phyloP scores from a whole-genome alignment of 805 yeast genomes.

The Kodamaea laetipori region DNA sequence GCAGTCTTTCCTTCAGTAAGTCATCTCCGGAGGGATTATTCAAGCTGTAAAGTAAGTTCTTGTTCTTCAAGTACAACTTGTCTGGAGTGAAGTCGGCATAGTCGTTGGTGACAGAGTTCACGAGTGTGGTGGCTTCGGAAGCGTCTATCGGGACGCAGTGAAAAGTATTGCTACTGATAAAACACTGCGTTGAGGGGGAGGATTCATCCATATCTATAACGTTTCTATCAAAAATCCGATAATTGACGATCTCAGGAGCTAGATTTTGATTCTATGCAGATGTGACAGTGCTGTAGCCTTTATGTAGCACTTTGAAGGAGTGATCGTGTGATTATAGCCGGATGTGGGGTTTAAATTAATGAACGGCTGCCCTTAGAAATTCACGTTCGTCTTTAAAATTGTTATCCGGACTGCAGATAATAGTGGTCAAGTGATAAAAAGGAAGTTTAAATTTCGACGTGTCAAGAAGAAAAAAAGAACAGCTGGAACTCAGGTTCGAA shows the following conservation, averaged over 20 bases:
- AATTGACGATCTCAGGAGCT: background rate
- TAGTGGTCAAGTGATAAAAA: background rate
- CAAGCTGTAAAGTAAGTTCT: constrained; percentile 27
- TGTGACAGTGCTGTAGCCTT: background rate
- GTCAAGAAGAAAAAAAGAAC: constrained; percentile 29
- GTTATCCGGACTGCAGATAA: constrained; percentile 6
- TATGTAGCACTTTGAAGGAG: background rate
- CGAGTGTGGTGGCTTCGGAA: constrained; percentile 8
- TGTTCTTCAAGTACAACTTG: constrained; percentile 20
- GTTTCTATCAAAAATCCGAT: constrained; percentile 1
- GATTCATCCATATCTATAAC: constrained; percentile 2
- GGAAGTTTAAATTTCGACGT: background rate
- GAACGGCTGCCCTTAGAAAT: constrained; percentile 6
- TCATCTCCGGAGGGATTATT: constrained; percentile 31
- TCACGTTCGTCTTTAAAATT: constrained; percentile 8
- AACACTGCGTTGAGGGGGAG: constrained; percentile 26
- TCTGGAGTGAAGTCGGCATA: constrained; percentile 20
- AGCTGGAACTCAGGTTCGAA: constrained; percentile 95
- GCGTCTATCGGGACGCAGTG: constrained; percentile 30
- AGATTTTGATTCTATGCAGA: background rate
- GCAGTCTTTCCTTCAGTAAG: constrained; percentile 11
- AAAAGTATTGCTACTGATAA: constrained; percentile 26
- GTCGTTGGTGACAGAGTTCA: constrained; percentile 13
- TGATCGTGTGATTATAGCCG: constrained; percentile 7
- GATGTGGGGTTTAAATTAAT: constrained; percentile 4